Conservation (phyloP, 2,329 filamentous ascomycete genomes). For the Colletotrichum limetticola region DNA sequence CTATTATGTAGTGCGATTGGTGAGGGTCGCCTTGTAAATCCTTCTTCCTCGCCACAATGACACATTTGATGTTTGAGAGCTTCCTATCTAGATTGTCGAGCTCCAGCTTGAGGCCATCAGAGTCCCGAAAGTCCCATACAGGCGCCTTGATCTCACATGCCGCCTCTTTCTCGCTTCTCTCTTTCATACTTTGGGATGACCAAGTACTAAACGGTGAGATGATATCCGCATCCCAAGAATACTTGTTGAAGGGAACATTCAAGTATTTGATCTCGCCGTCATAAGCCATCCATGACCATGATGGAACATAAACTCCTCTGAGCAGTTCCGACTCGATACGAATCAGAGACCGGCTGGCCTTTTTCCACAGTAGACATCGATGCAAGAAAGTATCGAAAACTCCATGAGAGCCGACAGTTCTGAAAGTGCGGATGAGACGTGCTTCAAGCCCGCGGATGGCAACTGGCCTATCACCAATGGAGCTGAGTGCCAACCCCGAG, state of each 20-base stretch:
- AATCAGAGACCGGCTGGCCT: neutral
- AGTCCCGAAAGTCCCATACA: neutral
- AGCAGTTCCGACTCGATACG: neutral
- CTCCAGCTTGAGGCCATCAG: neutral
- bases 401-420: neutral
- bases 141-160: constrained; percentile 1
- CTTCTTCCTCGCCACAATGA: neutral
- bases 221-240: constrained; percentile 3
- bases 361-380: constrained; percentile 5
- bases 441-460: constrained; percentile 12
- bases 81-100: neutral
- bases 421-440: neutral
- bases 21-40: neutral
- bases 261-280: constrained; percentile 44
- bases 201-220: neutral
- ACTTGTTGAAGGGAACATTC: constrained; percentile 35
- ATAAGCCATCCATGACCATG: constrained; percentile 51
- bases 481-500: neutral
- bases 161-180: neutral
- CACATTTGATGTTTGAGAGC: neutral
- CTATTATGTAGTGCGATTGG: neutral
- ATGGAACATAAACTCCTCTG: constrained; percentile 34
- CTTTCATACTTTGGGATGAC: neutral
- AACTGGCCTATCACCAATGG: neutral
- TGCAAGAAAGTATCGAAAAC: neutral